Conservation (phyloP, 495 filamentous ascomycete genomes). For the Acidomyces sp. region DNA sequence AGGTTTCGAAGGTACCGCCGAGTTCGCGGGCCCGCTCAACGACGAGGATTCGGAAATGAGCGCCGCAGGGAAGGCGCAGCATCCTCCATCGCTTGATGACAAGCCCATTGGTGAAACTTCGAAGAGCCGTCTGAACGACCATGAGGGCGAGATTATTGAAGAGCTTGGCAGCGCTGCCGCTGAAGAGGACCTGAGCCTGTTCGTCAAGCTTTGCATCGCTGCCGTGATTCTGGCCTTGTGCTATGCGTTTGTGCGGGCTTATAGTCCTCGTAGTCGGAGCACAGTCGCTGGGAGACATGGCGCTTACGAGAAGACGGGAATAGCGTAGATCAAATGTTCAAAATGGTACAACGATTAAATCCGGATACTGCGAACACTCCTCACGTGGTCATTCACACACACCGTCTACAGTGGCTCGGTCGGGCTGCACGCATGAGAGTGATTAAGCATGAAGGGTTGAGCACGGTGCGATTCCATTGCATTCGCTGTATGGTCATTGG, state of each 20-base stretch:
- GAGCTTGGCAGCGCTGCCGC: not conserved
- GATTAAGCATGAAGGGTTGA: no score
- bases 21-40: slow-evolving; percentile 12
- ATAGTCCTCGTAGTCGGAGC: not conserved
- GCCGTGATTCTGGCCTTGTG: slow-evolving; percentile 3
- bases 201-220: slow-evolving; percentile 5
- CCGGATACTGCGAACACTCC: no score
- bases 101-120: slow-evolving; percentile 7
- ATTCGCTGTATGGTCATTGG: no score
- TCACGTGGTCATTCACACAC: no score
- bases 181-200: slow-evolving; percentile 4
- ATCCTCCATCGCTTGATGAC: not conserved
- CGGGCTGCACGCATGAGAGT: no score
- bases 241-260: slow-evolving; percentile 5
- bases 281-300: slow-evolving; percentile 4
- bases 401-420: no score
- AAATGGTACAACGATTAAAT: no score
- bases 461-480: no score
- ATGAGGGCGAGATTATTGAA: slow-evolving; percentile 6
- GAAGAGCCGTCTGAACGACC: slow-evolving; percentile 6
- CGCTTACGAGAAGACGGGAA: slow-evolving; percentile 6
- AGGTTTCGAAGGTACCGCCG: slow-evolving; percentile 18
- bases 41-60: slow-evolving; percentile 5
- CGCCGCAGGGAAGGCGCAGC: not conserved
- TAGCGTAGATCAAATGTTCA: slow-evolving; percentile 1